Conservation (phyloP, 768 basidiomycete genomes). For the Pleurotus tuber-regium region DNA sequence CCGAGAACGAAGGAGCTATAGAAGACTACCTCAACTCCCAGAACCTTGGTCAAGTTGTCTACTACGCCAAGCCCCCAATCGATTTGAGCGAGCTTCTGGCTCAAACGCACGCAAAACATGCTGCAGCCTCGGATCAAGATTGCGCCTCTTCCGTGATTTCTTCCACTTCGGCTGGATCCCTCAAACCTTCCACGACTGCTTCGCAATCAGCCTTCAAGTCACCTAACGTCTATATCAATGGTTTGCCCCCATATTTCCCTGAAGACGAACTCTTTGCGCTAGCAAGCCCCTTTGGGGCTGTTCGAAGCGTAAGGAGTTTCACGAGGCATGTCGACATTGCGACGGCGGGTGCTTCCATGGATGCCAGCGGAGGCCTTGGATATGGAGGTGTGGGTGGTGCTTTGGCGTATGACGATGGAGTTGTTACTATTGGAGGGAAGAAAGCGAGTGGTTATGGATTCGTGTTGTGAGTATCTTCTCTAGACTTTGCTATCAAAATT, state of each 20-base stretch:
- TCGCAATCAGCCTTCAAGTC: conserved; percentile 34
- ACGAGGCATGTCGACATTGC: conserved; percentile 66
- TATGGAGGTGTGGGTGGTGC: conserved; percentile 1
- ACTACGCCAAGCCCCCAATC: conserved; percentile 6
- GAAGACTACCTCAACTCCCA: background rate
- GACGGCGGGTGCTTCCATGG: conserved; percentile 48
- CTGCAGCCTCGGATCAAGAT: background rate
- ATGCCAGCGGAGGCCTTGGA: conserved; percentile 37
- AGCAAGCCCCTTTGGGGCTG: conserved; percentile 65
- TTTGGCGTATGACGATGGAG: too few relatives aligned
- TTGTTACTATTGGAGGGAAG: conserved; percentile 10
- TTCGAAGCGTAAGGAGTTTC: conserved; percentile 80
- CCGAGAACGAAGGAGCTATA: background rate
- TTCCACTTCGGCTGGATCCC: background rate
- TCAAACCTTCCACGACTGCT: background rate
- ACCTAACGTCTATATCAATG: conserved; percentile 88
- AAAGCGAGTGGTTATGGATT: conserved; percentile 11
- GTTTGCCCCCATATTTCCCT: conserved; percentile 78
- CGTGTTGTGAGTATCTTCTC: conserved; percentile 8
- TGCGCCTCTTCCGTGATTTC: background rate
- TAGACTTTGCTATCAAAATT: background rate
- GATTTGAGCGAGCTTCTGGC: conserved; percentile 8
- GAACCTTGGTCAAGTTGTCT: background rate
- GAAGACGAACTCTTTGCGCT: conserved; percentile 78
- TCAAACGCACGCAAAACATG: background rate